These are phyloP conservation scores for Pholiota microspora DNA, from an alignment of 768 basidiomycete genomes.

Conservation along the genomic window DNA sequence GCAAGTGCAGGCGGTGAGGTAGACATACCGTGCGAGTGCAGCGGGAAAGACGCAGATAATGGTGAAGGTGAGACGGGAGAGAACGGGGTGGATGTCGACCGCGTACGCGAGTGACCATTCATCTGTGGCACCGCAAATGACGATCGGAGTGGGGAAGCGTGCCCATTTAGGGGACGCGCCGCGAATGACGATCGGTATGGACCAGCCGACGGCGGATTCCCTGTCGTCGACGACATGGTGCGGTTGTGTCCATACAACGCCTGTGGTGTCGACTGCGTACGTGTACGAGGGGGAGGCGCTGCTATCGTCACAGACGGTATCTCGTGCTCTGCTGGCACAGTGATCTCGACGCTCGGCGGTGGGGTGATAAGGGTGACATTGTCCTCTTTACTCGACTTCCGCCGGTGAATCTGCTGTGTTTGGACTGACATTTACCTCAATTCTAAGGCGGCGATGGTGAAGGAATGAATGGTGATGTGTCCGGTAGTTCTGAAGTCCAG, in stretches of 20 bases:
- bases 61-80: slow-evolving; percentile 51
- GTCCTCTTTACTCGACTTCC: slow-evolving; percentile 43
- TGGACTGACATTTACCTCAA: slow-evolving; percentile 14
- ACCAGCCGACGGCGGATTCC: slow-evolving; percentile 25
- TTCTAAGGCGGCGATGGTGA: too few species aligned
- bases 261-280: slow-evolving; percentile 15
- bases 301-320: slow-evolving; percentile 17
- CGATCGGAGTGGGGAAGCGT: slow-evolving; percentile 30
- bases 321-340: slow-evolving; percentile 15
- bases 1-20: not conserved
- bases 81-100: slow-evolving; percentile 51
- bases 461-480: not conserved
- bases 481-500: not conserved
- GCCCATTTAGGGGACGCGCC: slow-evolving; percentile 19
- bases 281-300: slow-evolving; percentile 10
- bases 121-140: slow-evolving; percentile 25
- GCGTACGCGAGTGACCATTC: slow-evolving; percentile 40
- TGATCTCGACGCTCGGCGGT: slow-evolving; percentile 9
- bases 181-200: slow-evolving; percentile 30
- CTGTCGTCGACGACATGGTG: slow-evolving; percentile 8
- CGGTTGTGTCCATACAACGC: slow-evolving; percentile 8
- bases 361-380: slow-evolving; percentile 22
- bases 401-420: slow-evolving; percentile 33
- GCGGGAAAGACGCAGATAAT: slow-evolving; percentile 33
- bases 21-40: not conserved